Percentiles rank a stretch among this genome's conserved stretches.
These are phyloP conservation scores for Penicillium maclennaniae DNA, from an alignment of 495 filamentous ascomycete species.

Conservation along the genomic window DNA sequence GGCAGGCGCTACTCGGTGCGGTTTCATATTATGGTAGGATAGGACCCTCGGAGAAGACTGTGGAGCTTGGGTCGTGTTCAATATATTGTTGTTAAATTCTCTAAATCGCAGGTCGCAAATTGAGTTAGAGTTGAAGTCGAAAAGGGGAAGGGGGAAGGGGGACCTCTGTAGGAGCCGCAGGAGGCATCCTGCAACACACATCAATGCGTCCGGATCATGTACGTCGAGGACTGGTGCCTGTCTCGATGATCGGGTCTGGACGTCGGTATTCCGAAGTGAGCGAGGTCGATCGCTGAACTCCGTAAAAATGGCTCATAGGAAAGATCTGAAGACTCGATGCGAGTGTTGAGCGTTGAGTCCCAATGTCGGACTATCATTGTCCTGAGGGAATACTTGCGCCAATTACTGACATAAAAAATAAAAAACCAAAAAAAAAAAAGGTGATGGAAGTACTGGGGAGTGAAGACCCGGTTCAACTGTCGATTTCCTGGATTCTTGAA, in stretches of 20 bases:
- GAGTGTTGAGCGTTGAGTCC: not conserved
- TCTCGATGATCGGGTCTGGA: not conserved
- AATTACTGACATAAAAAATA: too few species aligned
- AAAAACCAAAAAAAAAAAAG: too few species aligned
- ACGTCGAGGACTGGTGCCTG: not conserved
- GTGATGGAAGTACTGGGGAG: too few species aligned
- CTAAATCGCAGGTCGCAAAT: not conserved
- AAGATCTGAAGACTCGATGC: not conserved
- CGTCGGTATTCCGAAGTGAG: not conserved
- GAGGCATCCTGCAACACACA: not conserved
- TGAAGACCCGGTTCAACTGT: too few species aligned
- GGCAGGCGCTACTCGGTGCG: slow-evolving; percentile 9
- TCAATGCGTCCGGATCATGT: slow-evolving; percentile 6
- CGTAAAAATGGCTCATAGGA: not conserved
- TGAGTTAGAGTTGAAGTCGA: not conserved
- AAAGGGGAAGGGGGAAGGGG: not conserved
- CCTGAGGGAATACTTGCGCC: not conserved
- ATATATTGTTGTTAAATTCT: slow-evolving; percentile 9
- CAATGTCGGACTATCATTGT: not conserved
- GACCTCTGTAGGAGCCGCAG: not conserved
- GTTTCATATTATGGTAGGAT: slow-evolving; percentile 9
- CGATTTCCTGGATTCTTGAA: too few species aligned
- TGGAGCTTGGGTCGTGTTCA: slow-evolving; percentile 11
- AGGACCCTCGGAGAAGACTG: not conserved
- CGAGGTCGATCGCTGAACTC: not conserved